phyloP scores from a whole-genome alignment of 371 early-diverging fungal genomes.

The Mucor circinelloides region DNA sequence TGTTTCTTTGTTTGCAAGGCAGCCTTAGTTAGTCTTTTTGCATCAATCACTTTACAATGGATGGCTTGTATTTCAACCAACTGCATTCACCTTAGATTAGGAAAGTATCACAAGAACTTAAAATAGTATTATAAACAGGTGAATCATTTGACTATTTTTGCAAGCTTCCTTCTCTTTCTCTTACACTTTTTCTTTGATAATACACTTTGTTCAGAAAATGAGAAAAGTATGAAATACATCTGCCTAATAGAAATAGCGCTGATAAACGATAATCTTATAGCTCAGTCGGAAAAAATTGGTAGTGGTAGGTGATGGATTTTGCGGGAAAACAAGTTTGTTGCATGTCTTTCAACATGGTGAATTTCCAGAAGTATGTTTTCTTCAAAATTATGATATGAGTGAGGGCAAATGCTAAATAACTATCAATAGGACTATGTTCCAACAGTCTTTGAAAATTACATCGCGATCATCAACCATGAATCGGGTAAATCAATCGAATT shows the following conservation, averaged over 20 bases:
- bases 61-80: neutral
- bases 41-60: neutral
- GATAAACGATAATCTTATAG: neutral
- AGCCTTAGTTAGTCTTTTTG: neutral
- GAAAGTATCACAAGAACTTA: neutral
- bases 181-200: neutral
- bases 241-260: neutral
- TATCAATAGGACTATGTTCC: conserved; percentile 46
- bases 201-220: neutral
- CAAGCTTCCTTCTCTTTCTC: neutral
- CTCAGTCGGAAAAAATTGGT: conserved; percentile 61
- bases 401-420: neutral
- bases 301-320: conserved; percentile 74
- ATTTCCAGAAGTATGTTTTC: conserved; percentile 59
- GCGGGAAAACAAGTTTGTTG: conserved; percentile 70
- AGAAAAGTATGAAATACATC: neutral
- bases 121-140: neutral
- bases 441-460: conserved; percentile 83
- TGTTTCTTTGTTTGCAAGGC: no score
- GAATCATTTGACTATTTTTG: neutral
- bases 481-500: conserved; percentile 76
- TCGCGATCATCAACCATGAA: conserved; percentile 71
- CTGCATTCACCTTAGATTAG: neutral
- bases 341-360: conserved; percentile 60
- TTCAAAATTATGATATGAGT: neutral